These are phyloP conservation scores for Aureobasidium uvarum DNA, from an alignment of 2,329 filamentous ascomycete genomes.

Conservation along the genomic window DNA sequence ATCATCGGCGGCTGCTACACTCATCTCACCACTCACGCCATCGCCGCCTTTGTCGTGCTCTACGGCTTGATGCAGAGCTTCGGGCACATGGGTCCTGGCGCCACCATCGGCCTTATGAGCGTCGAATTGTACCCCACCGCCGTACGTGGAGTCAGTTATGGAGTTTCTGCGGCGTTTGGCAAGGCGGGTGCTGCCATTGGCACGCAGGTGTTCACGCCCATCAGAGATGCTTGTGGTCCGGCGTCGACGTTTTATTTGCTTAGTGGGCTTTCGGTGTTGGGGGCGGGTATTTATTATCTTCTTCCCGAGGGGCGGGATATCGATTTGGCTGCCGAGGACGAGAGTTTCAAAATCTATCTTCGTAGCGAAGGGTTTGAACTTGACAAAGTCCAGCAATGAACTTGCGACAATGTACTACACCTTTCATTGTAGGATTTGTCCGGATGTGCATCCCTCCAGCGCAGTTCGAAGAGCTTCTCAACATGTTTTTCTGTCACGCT, in stretches of 20 bases:
- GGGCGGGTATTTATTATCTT: constrained; percentile 31
- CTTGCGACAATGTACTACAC: too few relatives aligned
- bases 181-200: constrained; percentile 55
- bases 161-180: constrained; percentile 52
- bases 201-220: constrained; percentile 52
- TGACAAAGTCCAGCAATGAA: too few relatives aligned
- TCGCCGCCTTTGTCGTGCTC: constrained; percentile 54
- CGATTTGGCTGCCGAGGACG: constrained; percentile 30
- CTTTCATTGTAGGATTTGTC: too few relatives aligned
- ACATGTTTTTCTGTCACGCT: too few relatives aligned
- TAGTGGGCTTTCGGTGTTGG: constrained; percentile 30
- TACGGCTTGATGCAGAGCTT: constrained; percentile 54
- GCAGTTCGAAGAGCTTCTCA: too few relatives aligned
- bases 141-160: constrained; percentile 54
- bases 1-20: constrained; percentile 53
- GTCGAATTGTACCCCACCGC: constrained; percentile 54
- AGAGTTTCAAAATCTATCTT: constrained; percentile 30
- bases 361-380: not conserved
- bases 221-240: constrained; percentile 35
- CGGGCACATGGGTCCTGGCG: constrained; percentile 53
- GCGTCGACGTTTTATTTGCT: constrained; percentile 32
- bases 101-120: constrained; percentile 52
- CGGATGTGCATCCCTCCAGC: too few relatives aligned
- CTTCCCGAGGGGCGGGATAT: constrained; percentile 31
- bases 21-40: constrained; percentile 46